Percentiles rank a stretch among this genome's conserved stretches.
Evolutionary conservation across 345 rosid species (phyloP).

Genomic region (Clausena lansium): DNA sequence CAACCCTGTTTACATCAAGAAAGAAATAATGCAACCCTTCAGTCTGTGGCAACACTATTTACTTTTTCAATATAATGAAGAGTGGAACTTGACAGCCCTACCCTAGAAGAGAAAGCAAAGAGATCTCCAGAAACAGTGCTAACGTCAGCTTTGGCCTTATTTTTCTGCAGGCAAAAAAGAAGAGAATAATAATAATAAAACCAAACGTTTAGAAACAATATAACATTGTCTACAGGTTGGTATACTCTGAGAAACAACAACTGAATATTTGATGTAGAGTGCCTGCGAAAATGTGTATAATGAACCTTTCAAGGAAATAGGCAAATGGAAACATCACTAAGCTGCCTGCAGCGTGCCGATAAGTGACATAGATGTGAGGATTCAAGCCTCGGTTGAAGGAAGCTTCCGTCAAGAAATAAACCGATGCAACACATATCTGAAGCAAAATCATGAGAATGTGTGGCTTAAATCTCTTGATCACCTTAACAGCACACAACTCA

Average conservation of each 20-base stretch:
- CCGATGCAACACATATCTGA: constrained; percentile 13
- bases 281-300: background rate
- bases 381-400: constrained; percentile 32
- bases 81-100: background rate
- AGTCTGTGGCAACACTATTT: background rate
- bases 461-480: constrained; percentile 17
- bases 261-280: background rate
- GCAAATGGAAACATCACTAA: constrained; percentile 19
- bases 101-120: constrained; percentile 32
- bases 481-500: background rate
- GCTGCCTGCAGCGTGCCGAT: constrained; percentile 21
- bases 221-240: background rate
- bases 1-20: constrained; percentile 23
- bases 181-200: too few relatives aligned
- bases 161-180: constrained; percentile 15
- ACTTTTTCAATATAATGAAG: background rate
- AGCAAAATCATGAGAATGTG: constrained; percentile 24
- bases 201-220: too few relatives aligned
- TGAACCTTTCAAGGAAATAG: constrained; percentile 27
- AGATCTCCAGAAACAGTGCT: constrained; percentile 27
- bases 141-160: constrained; percentile 30
- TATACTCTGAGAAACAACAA: background rate
- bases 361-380: constrained; percentile 30
- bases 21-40: background rate
- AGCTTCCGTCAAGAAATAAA: constrained; percentile 28